Evolutionary conservation across 371 early-diverging fungal species (phyloP), one percentile per base, ranked within the genome.

Genomic region (Mucor saturninus): DNA sequence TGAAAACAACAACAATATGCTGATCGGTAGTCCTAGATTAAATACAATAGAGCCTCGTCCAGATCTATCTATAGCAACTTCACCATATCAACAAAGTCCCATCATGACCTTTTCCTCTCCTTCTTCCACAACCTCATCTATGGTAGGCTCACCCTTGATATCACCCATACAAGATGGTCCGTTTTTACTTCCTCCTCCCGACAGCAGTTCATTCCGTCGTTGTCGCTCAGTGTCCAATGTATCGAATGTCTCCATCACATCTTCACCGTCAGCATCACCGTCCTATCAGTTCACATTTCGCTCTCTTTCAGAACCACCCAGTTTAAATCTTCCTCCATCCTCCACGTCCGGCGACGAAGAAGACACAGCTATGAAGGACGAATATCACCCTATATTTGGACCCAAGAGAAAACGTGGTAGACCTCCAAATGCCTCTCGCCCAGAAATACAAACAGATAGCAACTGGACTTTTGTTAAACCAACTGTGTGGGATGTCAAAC

Each of bases 391-490:
- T 21, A 39, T 67, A 28, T 67, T 67, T 58, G 62, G 62, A 6
- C 68, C 71, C 42, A 74, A 74, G 48, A 68, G 78, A 56, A 76
- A 76, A 61, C 71, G 81, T 56, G 81, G 81, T 14, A 71, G 81
- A 49, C 81, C 81, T 14, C 73, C 78, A 54, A 77, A 76, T 66
- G 71, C 77, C 29, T 55, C 70, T 21, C 67, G 73, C 9, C 73
- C 73, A 15, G 69, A 59, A 46, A 14, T 59, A 6, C 49, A 43
- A 43, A 28, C 49, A 31, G 59, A 62, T 46, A 70, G 73, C 32
- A 64, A 62, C 31, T 74, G 64, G 63, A 71, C 71, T 0, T 74
- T 74, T 57, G 55, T 74, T 2, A 64, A 68, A 14, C 74, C 74
- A 9, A 74, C 71, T 2, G 74, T 74, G 15, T 74, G 73, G 73